Evolutionary conservation across 139 green algal genomes (phyloP).

Genomic region (Chlamydomonas schloesseri): DNA sequence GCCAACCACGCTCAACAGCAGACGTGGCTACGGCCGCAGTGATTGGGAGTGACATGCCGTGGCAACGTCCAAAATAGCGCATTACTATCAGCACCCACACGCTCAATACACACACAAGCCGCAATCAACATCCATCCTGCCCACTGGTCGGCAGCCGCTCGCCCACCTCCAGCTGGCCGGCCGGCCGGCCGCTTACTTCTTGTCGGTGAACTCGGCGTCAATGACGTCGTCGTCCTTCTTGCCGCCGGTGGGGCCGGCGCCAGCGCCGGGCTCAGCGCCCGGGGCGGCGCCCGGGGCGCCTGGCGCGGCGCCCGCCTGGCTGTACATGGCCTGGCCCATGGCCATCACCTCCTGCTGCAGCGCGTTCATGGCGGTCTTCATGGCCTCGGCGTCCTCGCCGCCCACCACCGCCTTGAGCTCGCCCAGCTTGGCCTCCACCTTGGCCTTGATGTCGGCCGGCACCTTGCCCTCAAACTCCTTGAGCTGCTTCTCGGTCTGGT

Average conservation of each 20-base stretch:
- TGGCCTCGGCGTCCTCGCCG: slow-evolving; percentile 80
- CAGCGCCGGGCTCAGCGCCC: slow-evolving; percentile 44
- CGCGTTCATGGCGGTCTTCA: slow-evolving; percentile 91
- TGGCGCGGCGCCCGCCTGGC: slow-evolving; percentile 55
- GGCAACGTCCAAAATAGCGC: too few species aligned
- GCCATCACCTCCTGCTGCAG: slow-evolving; percentile 95
- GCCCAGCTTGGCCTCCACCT: slow-evolving; percentile 89
- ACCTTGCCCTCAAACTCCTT: slow-evolving; percentile 98
- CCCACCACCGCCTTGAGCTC: slow-evolving; percentile 78
- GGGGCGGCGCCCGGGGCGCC: slow-evolving; percentile 47
- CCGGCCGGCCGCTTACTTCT: slow-evolving; percentile 42
- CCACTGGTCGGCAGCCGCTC: too few species aligned
- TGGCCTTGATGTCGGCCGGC: slow-evolving; percentile 84
- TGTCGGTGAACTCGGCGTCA: slow-evolving; percentile 97
- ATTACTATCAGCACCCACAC: too few species aligned
- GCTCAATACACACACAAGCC: too few species aligned
- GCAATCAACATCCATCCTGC: too few species aligned
- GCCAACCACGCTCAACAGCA: too few species aligned
- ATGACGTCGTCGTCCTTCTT: slow-evolving; percentile 91
- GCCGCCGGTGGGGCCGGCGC: slow-evolving; percentile 46
- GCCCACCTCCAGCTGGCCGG: too few species aligned
- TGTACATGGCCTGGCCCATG: slow-evolving; percentile 94
- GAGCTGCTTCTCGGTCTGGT: slow-evolving; percentile 99
- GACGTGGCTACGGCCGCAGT: too few species aligned
- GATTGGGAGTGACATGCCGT: too few species aligned